Evolutionary conservation across 148 eudicot species (phyloP).

Genomic region (Gaultheria prostrata): DNA sequence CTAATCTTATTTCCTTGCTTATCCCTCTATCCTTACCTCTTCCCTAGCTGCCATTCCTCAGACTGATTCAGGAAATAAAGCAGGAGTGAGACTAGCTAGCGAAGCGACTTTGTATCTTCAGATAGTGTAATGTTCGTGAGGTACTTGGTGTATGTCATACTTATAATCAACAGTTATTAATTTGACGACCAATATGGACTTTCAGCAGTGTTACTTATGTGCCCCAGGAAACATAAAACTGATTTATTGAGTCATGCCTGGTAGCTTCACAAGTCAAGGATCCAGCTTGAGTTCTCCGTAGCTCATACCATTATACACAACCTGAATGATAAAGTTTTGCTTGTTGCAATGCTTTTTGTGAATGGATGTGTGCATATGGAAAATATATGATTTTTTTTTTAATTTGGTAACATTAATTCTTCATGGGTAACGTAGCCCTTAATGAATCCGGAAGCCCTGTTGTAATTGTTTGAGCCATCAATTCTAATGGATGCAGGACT

Average conservation of each 20-base stretch:
- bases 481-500: constrained; percentile 52
- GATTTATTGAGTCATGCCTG: background rate
- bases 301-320: background rate
- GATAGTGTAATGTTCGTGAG: background rate
- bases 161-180: background rate
- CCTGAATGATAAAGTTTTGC: background rate
- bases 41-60: no score
- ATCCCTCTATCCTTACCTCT: no score
- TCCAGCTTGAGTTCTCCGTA: background rate
- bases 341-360: background rate
- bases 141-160: background rate
- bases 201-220: background rate
- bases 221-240: background rate
- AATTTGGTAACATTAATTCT: background rate
- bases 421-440: background rate
- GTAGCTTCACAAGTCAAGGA: background rate
- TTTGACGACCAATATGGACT: background rate
- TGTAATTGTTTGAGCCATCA: background rate
- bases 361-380: background rate
- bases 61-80: no score
- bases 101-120: no score
- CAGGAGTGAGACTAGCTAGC: no score
- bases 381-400: background rate
- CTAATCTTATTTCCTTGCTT: no score
- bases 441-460: background rate